A percentile compares a stretch with the other conserved stretches of the same genome.
These are phyloP conservation scores for Paecilomyces dactylethromorphus DNA, from an alignment of 2,329 filamentous ascomycete genomes.

Conservation along the genomic window DNA sequence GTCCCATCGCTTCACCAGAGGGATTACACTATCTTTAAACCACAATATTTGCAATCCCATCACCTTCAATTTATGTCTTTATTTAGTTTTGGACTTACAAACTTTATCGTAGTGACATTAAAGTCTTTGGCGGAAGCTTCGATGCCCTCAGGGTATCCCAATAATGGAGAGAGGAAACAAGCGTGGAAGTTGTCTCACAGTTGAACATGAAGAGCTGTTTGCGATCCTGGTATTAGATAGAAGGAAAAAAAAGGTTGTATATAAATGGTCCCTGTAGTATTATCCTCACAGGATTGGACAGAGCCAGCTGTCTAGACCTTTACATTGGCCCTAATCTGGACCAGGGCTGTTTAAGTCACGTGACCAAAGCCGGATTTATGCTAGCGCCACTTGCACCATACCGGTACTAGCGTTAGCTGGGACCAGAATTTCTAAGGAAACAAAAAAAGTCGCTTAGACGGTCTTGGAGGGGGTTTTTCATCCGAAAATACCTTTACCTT, in stretches of 20 bases:
- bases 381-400: background rate
- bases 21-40: background rate
- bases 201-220: background rate
- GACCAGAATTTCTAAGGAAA: constrained; percentile 2
- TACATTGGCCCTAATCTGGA: constrained; percentile 17
- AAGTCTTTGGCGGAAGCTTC: background rate
- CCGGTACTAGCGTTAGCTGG: constrained; percentile 7
- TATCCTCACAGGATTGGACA: background rate
- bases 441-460: constrained; percentile 9
- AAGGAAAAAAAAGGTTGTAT: background rate
- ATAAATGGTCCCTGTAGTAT: background rate
- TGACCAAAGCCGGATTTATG: constrained; percentile 7
- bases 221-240: background rate
- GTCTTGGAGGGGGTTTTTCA: constrained; percentile 11
- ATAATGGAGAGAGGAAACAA: background rate
- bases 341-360: constrained; percentile 16
- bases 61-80: background rate
- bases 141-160: background rate
- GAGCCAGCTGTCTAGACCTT: background rate
- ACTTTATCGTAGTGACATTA: background rate
- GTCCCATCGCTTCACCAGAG: background rate
- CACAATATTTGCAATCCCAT: background rate
- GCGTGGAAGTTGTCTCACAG: background rate
- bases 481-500: background rate
- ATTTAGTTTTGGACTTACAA: background rate